A percentile compares a stretch with the other conserved stretches of the same genome.
phyloP scores from a whole-genome alignment of 108 stramenopile genomes.

The Stephanodiscus minutulus region DNA sequence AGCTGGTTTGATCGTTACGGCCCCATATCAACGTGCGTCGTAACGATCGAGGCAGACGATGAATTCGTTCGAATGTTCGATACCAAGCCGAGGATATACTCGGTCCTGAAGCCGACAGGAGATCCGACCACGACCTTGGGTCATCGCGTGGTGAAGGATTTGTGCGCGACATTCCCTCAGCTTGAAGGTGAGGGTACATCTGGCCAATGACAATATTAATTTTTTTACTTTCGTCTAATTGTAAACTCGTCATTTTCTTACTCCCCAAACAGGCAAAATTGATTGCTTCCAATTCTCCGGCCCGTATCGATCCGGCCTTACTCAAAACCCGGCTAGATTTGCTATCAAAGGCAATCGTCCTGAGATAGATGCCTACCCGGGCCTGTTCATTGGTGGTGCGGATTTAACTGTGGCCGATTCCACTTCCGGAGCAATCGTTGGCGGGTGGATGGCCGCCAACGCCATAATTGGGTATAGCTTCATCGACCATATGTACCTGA shows the following conservation, averaged over 20 bases:
- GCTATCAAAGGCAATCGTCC: slow-evolving; percentile 87
- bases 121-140: slow-evolving; percentile 53
- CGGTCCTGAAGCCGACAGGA: slow-evolving; percentile 50
- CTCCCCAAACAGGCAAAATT: slow-evolving; percentile 48
- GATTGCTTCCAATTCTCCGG: slow-evolving; percentile 50
- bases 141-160: slow-evolving; percentile 66
- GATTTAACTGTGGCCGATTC: slow-evolving; percentile 86
- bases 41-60: slow-evolving; percentile 91
- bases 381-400: slow-evolving; percentile 76
- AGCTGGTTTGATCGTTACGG: slow-evolving; percentile 77
- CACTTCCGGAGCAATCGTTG: slow-evolving; percentile 75
- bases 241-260: neutral
- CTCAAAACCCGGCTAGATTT: slow-evolving; percentile 79
- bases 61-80: slow-evolving; percentile 84
- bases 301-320: slow-evolving; percentile 67
- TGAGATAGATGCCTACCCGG: slow-evolving; percentile 75
- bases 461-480: slow-evolving; percentile 79
- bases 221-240: neutral
- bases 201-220: neutral
- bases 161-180: slow-evolving; percentile 72
- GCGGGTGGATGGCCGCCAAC: slow-evolving; percentile 86
- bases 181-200: slow-evolving; percentile 54
- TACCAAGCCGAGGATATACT: slow-evolving; percentile 81
- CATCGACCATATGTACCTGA: slow-evolving; percentile 74
- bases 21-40: slow-evolving; percentile 76